phyloP scores from a whole-genome alignment of 257 asterid species.

The Capsicum pubescens region DNA sequence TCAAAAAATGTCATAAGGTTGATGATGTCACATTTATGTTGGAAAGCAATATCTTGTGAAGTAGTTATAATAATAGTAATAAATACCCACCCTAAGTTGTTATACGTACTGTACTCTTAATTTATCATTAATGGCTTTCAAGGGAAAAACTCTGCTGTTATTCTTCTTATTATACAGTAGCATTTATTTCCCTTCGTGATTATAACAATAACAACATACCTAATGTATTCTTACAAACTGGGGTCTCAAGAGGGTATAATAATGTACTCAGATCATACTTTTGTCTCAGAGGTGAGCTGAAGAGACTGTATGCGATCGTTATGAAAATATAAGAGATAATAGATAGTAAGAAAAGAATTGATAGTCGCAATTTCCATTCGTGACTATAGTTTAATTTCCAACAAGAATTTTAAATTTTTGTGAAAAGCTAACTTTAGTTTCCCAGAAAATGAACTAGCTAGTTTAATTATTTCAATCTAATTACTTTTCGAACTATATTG shows the following conservation, averaged over 20 bases:
- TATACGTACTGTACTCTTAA: slow-evolving; percentile 1
- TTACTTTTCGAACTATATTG: background rate
- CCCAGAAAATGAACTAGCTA: background rate
- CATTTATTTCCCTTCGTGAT: background rate
- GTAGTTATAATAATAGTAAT: background rate
- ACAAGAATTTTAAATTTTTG: background rate
- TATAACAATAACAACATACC: too few species aligned
- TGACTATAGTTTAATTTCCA: background rate
- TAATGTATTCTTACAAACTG: too few species aligned
- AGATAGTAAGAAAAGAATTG: too few species aligned
- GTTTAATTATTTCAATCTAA: background rate
- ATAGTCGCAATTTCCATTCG: background rate
- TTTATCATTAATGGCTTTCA: slow-evolving; percentile 9
- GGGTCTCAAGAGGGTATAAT: too few species aligned
- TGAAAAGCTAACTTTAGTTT: background rate
- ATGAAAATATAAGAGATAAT: too few species aligned
- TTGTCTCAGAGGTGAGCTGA: too few species aligned
- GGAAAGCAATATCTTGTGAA: slow-evolving; percentile 25
- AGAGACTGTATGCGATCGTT: too few species aligned
- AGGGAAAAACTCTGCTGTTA: background rate
- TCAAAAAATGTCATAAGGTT: slow-evolving; percentile 2
- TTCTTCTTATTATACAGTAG: background rate
- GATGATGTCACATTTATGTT: slow-evolving; percentile 28
- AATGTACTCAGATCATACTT: too few species aligned
- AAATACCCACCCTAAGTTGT: background rate